A percentile compares a stretch with the other conserved stretches of the same genome.
Conservation (phyloP, 2,329 filamentous ascomycete genomes). For the Fusarium pilosicola region DNA sequence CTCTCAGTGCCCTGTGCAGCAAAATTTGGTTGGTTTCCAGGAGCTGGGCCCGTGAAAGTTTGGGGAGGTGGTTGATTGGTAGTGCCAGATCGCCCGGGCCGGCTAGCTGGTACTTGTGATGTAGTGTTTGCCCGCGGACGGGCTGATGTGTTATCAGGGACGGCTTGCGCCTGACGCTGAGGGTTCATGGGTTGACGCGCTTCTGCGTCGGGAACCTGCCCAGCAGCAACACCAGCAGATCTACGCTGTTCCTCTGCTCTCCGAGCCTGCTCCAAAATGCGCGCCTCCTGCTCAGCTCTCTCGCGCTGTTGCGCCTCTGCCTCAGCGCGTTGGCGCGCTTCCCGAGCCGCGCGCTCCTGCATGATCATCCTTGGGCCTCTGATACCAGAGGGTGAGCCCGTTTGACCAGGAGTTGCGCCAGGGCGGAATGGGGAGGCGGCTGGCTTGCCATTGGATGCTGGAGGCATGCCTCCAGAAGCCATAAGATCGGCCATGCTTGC, state of each 20-base stretch:
- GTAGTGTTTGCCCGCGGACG: conserved; percentile 43
- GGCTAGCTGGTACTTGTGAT: conserved; percentile 39
- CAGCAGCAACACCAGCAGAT: conserved; percentile 60
- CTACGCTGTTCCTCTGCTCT: conserved; percentile 65
- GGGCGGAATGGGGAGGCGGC: conserved; percentile 56
- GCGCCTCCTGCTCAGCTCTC: conserved; percentile 66
- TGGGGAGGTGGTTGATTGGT: conserved; percentile 34
- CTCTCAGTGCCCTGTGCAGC: conserved; percentile 32
- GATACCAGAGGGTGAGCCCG: conserved; percentile 72
- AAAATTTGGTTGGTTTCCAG: conserved; percentile 30
- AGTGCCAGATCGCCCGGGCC: conserved; percentile 31
- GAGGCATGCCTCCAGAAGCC: conserved; percentile 64
- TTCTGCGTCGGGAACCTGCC: conserved; percentile 46
- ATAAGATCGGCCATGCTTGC: conserved; percentile 89
- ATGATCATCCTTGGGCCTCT: conserved; percentile 91
- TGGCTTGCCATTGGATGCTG: conserved; percentile 66
- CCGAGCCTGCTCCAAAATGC: conserved; percentile 64
- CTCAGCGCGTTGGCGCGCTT: conserved; percentile 75
- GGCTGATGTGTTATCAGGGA: conserved; percentile 41
- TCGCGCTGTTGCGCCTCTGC: conserved; percentile 70
- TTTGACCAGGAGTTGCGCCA: conserved; percentile 60
- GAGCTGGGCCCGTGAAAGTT: conserved; percentile 31
- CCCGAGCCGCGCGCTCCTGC: conserved; percentile 83
- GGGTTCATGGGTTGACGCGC: conserved; percentile 49
- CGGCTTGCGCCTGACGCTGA: conserved; percentile 44